A percentile compares a stretch with the other conserved stretches of the same genome.
These are phyloP conservation scores for Trichoderma citrinoviride DNA, from an alignment of 2,329 filamentous ascomycete species.

Conservation along the genomic window DNA sequence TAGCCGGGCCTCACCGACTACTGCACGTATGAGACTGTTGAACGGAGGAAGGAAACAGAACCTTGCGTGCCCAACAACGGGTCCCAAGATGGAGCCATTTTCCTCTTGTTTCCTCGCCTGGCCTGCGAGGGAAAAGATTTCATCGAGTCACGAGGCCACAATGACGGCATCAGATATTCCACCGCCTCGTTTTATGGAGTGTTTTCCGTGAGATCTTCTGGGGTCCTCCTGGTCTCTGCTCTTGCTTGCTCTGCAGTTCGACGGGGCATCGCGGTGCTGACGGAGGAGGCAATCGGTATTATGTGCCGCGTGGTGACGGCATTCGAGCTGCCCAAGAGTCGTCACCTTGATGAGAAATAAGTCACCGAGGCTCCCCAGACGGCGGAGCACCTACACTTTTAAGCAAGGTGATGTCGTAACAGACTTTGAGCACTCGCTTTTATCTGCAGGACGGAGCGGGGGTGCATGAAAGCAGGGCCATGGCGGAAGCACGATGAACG, in stretches of 20 bases:
- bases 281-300: conserved; percentile 12
- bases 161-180: conserved; percentile 23
- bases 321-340: background rate
- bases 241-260: background rate
- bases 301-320: background rate
- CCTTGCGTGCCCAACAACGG: conserved; percentile 18
- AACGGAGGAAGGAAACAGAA: background rate
- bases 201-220: background rate
- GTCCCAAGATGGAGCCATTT: conserved; percentile 20
- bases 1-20: conserved; percentile 22
- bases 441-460: conserved; percentile 3
- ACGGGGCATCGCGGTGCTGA: conserved; percentile 13
- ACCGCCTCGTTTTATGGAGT: conserved; percentile 15
- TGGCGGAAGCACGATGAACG: conserved; percentile 4
- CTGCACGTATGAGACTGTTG: conserved; percentile 6
- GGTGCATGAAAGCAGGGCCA: conserved; percentile 4
- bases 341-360: conserved; percentile 5
- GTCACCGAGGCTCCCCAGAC: conserved; percentile 10
- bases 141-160: conserved; percentile 22
- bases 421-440: background rate
- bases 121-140: conserved; percentile 10
- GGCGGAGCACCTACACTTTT: conserved; percentile 4
- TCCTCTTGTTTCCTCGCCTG: background rate
- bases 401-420: conserved; percentile 9
- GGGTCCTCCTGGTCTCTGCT: conserved; percentile 1